Evolutionary conservation across 2,329 filamentous ascomycete genomes (phyloP).

Genomic region (Pseudogymnoascus destructans): DNA sequence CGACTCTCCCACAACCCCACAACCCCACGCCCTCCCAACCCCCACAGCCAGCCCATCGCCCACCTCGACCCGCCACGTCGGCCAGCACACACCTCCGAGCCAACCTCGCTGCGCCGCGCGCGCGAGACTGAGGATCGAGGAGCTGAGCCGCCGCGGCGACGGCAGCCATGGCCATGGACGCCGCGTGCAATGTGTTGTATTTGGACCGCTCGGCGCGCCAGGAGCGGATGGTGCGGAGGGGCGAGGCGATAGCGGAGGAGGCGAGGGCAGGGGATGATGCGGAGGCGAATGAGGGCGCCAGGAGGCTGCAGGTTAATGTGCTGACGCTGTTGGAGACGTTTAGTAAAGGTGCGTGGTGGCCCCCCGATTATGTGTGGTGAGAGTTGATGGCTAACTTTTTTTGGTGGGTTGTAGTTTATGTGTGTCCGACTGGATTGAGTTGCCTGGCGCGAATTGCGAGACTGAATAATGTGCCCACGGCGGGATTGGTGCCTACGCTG

Average conservation of each 20-base stretch:
- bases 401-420: slow-evolving; percentile 32
- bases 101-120: background rate
- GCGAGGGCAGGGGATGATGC: slow-evolving; percentile 14
- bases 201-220: slow-evolving; percentile 30
- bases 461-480: slow-evolving; percentile 33
- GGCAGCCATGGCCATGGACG: slow-evolving; percentile 29
- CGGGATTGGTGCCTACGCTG: slow-evolving; percentile 39
- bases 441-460: slow-evolving; percentile 40
- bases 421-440: slow-evolving; percentile 38
- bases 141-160: background rate
- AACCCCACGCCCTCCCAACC: background rate
- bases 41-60: background rate
- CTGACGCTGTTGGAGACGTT: slow-evolving; percentile 37
- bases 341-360: slow-evolving; percentile 37
- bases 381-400: background rate
- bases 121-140: background rate
- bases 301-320: slow-evolving; percentile 29
- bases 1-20: background rate
- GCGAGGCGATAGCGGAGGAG: slow-evolving; percentile 22
- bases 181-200: slow-evolving; percentile 32
- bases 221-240: slow-evolving; percentile 27
- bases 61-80: background rate
- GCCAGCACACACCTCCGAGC: background rate
- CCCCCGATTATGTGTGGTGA: slow-evolving; percentile 29
- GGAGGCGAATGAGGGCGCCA: background rate